phyloP scores from a whole-genome alignment of 2,329 filamentous ascomycete species.

The Tolypocladium ophioglossoides region DNA sequence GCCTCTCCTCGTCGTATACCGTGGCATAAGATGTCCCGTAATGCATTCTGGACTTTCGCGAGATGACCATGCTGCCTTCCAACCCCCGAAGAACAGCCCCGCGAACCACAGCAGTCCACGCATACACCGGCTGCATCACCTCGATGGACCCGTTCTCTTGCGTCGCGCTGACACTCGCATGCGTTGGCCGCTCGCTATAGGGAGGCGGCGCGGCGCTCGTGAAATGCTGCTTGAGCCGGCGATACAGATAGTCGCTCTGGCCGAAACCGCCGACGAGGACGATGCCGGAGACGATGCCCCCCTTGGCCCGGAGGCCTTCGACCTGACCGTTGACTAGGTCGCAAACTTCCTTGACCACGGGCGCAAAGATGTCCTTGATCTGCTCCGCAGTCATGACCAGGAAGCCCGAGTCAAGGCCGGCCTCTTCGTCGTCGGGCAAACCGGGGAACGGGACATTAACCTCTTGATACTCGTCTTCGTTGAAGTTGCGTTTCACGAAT shows the following conservation, averaged over 20 bases:
- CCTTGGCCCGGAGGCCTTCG: slow-evolving; percentile 48
- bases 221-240: slow-evolving; percentile 60
- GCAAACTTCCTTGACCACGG: slow-evolving; percentile 60
- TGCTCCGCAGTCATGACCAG: slow-evolving; percentile 59
- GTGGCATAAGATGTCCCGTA: slow-evolving; percentile 77
- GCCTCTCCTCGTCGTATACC: slow-evolving; percentile 66
- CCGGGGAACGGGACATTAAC: slow-evolving; percentile 74
- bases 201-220: slow-evolving; percentile 45
- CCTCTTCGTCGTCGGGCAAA: slow-evolving; percentile 64
- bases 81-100: slow-evolving; percentile 66
- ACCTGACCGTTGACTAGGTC: slow-evolving; percentile 60
- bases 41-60: slow-evolving; percentile 61
- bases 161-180: slow-evolving; percentile 38
- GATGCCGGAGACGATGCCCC: slow-evolving; percentile 59
- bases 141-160: slow-evolving; percentile 51
- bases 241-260: slow-evolving; percentile 67
- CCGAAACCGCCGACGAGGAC: slow-evolving; percentile 76
- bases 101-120: slow-evolving; percentile 71
- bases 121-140: slow-evolving; percentile 73
- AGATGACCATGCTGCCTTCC: slow-evolving; percentile 71
- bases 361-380: slow-evolving; percentile 65
- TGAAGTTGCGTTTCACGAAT: slow-evolving; percentile 76
- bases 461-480: slow-evolving; percentile 66
- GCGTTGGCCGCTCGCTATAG: slow-evolving; percentile 61
- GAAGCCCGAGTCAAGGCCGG: slow-evolving; percentile 66